Evolutionary conservation across 805 yeast species (phyloP).

Genomic region (Starmerella bacillaris): DNA sequence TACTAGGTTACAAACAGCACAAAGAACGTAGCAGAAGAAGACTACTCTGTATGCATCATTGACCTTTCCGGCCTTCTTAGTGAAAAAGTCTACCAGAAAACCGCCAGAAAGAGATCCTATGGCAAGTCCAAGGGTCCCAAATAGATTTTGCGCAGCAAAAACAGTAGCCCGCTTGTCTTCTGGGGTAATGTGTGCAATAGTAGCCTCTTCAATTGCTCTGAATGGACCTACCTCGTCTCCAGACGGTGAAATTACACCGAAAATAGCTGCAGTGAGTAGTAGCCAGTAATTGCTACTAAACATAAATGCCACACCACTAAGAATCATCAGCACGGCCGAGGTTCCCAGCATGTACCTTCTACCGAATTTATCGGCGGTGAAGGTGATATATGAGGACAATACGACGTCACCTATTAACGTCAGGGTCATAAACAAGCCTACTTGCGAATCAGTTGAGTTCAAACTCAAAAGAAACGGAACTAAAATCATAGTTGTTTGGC

Average conservation of each 20-base stretch:
- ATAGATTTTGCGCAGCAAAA: conserved; percentile 54
- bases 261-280: conserved; percentile 49
- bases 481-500: conserved; percentile 61
- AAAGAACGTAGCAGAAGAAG: conserved; percentile 36
- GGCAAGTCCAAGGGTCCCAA: conserved; percentile 57
- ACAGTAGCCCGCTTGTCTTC: conserved; percentile 38
- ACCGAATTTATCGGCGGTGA: conserved; percentile 60
- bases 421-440: conserved; percentile 67
- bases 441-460: conserved; percentile 35
- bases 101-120: conserved; percentile 55
- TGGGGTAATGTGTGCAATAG: conserved; percentile 55
- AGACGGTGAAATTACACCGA: conserved; percentile 76
- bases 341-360: conserved; percentile 42
- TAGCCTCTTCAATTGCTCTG: conserved; percentile 67
- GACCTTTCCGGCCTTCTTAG: conserved; percentile 17
- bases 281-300: conserved; percentile 34
- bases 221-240: conserved; percentile 89
- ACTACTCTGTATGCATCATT: conserved; percentile 33
- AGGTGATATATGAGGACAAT: conserved; percentile 51
- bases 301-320: conserved; percentile 52
- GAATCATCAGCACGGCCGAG: conserved; percentile 51
- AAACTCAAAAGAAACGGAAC: conserved; percentile 45
- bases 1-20: conserved; percentile 34
- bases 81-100: conserved; percentile 29
- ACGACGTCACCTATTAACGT: conserved; percentile 65